Base-by-base conservation (phyloP, 2,329 filamentous ascomycete genomes). In the Lasiodiplodia theobromae region DNA sequence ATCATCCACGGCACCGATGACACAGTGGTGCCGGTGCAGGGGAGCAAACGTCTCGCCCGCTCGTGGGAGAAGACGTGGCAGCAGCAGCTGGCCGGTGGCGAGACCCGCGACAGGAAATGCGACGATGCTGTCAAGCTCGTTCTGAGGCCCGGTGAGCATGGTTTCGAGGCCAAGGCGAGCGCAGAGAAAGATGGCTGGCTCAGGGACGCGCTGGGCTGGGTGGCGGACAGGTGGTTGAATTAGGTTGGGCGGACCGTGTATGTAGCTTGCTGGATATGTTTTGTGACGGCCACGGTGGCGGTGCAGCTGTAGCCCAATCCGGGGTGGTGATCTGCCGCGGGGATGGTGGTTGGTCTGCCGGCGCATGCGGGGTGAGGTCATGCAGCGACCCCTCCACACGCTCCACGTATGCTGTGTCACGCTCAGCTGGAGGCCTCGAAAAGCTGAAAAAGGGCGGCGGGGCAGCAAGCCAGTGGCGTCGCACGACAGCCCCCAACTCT, bases 1-100 rank as follows among this genome's bases (percentile, higher is more conserved):
- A 75, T 79, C 40, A 37, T 77, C 2, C 78, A 80, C 71, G 77
- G 77, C 0, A 71, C 71, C 16, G 62, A 71, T 14, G 77, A 80
- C 67, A 71, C 68, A 12, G 72, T 71, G 14, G 77, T 79, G n/a
- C 70, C 65, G 44, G 69, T 77, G 8, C 71, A 73, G 47, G 73
- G 76, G 68, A 75, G 69, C 14, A 69, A 62, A 69, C 68, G 51
- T 4, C 79, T 79, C 69, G 74, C 74, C 31, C 63, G 72, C 28
- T 76, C 74, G 69, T 73, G 70, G 34, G 69, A 70, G 44, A 21
- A 47, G 57, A 62, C 60, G 37, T 54, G 71, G 40, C 23, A 58
- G 37, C 67, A 18, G 40, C 40, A n/a, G 8, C n/a, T 2, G 8
- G 40, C 1, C 6, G 40, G 40, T 18, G 40, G 40, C 18, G 44